Evolutionary conservation across 495 filamentous ascomycete genomes (phyloP).

Genomic region (Trichoderma reesei): DNA sequence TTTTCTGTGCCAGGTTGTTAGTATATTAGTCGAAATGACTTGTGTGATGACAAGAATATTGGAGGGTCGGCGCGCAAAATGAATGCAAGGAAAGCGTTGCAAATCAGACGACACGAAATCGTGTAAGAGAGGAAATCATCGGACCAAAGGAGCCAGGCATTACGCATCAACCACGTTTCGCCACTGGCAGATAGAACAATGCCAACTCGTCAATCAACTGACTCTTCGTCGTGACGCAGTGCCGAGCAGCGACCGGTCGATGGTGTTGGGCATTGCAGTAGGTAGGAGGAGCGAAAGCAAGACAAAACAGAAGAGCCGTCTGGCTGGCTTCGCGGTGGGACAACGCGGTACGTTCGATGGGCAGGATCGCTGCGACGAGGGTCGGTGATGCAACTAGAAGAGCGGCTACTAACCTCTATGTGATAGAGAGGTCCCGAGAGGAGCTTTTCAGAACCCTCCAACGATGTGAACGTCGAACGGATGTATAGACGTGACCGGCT

Average conservation of each 20-base stretch:
- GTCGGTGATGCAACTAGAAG: neutral
- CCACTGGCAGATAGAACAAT: neutral
- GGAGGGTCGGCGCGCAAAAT: neutral
- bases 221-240: neutral
- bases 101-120: no score
- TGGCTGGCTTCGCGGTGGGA: neutral
- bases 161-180: neutral
- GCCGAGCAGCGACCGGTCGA: neutral
- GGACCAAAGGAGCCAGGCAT: neutral
- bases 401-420: neutral
- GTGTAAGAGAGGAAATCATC: neutral
- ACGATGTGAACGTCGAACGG: neutral
- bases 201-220: neutral
- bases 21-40: neutral
- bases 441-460: constrained; percentile 2
- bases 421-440: neutral
- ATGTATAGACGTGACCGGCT: neutral
- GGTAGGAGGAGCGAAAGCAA: neutral
- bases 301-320: neutral
- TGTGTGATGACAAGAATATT: no score
- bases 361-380: neutral
- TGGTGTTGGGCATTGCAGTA: neutral
- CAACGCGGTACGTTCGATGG: neutral
- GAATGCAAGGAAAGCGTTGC: neutral
- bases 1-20: neutral